Evolutionary conservation across 345 rosid species (phyloP), one percentile per base, ranked within the genome.

Genomic region (Rhodamnia argentea): DNA sequence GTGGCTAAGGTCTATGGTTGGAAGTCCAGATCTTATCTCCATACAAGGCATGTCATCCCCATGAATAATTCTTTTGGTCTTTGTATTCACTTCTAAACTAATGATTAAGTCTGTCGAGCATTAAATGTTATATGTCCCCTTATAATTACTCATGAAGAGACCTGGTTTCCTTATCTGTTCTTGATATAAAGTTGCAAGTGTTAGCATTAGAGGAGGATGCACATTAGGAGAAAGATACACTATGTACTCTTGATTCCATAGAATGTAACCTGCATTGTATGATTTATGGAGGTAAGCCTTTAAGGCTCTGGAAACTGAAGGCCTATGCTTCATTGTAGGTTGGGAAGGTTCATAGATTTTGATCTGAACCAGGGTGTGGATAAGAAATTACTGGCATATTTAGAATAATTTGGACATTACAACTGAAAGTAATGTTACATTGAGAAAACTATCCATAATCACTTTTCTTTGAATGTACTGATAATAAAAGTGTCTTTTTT

Each of bases 1-100:
- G 74, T 97, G 99, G 99, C 98, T 96, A 86, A 91, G 98, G 86
- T 92, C 99, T 82, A 97, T 96, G 98, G 95, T 97, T 86, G 99
- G 98, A 64, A 97, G 98, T 93, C 98, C 98, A 74, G 98, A 96
- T 91, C 97, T 96, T 87, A 96, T 97, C 87, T 96, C 99, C 85
- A 95, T 95, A 89, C 97, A 90, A 91, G 99, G 99, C 94, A 92
- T 83, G 85, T 64, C 82, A 83, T 87, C 81, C 24, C 81, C 2
- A 70, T 70, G 47, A 37, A 37, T 70, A 70, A 88, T 84, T 47
- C 47, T 81, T 29, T 44, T 54, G 52, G 37, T 59, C 13, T 42
- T 44, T 15, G 37, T 47, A 26, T 86, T 18, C 22, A 32, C 22
- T 53, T 32, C 81, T 37, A 40, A 70, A 70, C 13, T 70, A 70